Percentiles rank a stretch among this genome's conserved stretches.
Conservation (phyloP, 495 filamentous ascomycete species). For the Mytilinidion resinicola region DNA sequence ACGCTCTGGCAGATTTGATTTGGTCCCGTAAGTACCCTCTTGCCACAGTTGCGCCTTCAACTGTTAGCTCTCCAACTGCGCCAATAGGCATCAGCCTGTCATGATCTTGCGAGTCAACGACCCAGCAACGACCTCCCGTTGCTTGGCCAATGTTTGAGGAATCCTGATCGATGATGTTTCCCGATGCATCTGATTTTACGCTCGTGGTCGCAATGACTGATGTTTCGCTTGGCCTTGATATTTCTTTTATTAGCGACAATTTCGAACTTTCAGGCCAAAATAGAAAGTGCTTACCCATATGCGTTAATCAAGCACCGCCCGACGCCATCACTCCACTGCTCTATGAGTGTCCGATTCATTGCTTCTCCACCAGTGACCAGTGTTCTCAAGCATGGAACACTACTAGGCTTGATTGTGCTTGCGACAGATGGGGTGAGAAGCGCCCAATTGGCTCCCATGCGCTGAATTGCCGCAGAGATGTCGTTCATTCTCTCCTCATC, state of each 20-base stretch:
- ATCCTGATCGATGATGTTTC: no score
- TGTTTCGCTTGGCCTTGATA: no score
- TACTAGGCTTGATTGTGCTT: slow-evolving; percentile 17
- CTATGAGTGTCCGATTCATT: neutral
- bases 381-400: slow-evolving; percentile 13
- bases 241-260: slow-evolving; percentile 4
- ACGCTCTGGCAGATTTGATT: slow-evolving; percentile 13
- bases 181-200: no score
- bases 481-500: slow-evolving; percentile 33
- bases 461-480: slow-evolving; percentile 25
- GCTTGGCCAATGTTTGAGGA: slow-evolving; percentile 17
- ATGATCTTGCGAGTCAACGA: slow-evolving; percentile 39
- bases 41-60: slow-evolving; percentile 30
- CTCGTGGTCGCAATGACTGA: no score
- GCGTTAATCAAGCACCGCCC: neutral
- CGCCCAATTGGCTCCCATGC: slow-evolving; percentile 24
- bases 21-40: slow-evolving; percentile 22
- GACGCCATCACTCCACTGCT: neutral
- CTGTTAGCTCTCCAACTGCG: slow-evolving; percentile 43
- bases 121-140: slow-evolving; percentile 29
- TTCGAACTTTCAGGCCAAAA: slow-evolving; percentile 3
- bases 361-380: slow-evolving; percentile 18
- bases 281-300: slow-evolving; percentile 17
- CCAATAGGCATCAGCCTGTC: slow-evolving; percentile 39
- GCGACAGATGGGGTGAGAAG: slow-evolving; percentile 25